Percentiles rank a stretch among this genome's conserved stretches.
Evolutionary conservation across 352 stramenopile species (phyloP).

Genomic region (Blastocystis sp.): DNA sequence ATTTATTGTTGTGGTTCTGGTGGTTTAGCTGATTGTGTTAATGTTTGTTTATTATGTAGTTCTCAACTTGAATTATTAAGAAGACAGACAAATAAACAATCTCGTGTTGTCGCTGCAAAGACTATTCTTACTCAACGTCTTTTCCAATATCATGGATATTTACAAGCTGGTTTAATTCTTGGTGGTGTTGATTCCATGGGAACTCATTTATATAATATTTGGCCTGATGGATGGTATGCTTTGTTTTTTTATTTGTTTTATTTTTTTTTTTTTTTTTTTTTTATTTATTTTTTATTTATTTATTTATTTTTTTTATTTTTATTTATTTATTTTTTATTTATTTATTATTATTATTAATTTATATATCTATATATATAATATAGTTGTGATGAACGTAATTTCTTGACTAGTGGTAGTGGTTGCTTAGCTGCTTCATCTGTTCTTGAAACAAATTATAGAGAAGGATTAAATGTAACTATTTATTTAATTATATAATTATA

Average conservation of each 20-base stretch:
- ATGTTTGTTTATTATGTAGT: conserved; percentile 22
- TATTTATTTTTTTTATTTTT: too few species aligned
- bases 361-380: neutral
- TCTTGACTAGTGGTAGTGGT: too few species aligned
- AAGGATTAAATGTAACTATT: too few species aligned
- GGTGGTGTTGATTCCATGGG: conserved; percentile 23
- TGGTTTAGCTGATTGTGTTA: conserved; percentile 29
- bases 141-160: conserved; percentile 32
- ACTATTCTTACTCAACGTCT: conserved; percentile 16
- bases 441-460: too few species aligned
- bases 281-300: too few species aligned
- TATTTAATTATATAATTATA: too few species aligned
- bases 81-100: conserved; percentile 32
- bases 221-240: conserved; percentile 23
- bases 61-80: conserved; percentile 24
- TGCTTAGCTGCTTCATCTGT: too few species aligned
- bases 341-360: conserved; percentile 19
- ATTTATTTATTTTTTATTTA: conserved; percentile 15
- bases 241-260: neutral
- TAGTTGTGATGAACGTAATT: too few species aligned
- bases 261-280: conserved; percentile 8
- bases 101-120: conserved; percentile 18
- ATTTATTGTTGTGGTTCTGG: conserved; percentile 36
- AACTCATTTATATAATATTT: conserved; percentile 32
- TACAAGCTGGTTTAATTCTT: conserved; percentile 21